A percentile compares a stretch with the other conserved stretches of the same genome.
Evolutionary conservation across 2,329 filamentous ascomycete genomes (phyloP).

Genomic region (Colletotrichum neosansevieriae): DNA sequence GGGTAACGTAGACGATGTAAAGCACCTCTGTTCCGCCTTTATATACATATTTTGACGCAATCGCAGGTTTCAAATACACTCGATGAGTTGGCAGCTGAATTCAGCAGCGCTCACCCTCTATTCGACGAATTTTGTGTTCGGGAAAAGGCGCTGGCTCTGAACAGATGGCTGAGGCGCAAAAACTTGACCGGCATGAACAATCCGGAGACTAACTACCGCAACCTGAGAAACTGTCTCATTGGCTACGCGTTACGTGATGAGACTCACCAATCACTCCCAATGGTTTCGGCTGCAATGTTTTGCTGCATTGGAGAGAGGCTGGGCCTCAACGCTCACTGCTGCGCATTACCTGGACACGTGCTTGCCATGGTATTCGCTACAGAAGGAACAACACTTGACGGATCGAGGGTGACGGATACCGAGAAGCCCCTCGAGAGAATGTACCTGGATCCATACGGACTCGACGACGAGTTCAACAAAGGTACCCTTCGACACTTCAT

Average conservation of each 20-base stretch:
- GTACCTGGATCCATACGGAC: conserved; percentile 87
- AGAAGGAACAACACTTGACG: conserved; percentile 71
- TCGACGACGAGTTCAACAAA: conserved; percentile 73
- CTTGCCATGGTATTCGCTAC: conserved; percentile 80
- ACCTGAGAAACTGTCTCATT: conserved; percentile 88
- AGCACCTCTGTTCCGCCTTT: conserved; percentile 43
- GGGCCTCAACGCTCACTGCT: conserved; percentile 81
- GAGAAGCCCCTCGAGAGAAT: conserved; percentile 62
- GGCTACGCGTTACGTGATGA: conserved; percentile 81
- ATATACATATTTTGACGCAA: conserved; percentile 33
- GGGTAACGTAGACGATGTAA: conserved; percentile 80
- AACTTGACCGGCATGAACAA: conserved; percentile 79
- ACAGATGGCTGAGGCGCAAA: conserved; percentile 75
- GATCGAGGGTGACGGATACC: conserved; percentile 47
- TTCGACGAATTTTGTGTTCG: conserved; percentile 71
- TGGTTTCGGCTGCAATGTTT: conserved; percentile 90
- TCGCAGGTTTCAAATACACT: conserved; percentile 72
- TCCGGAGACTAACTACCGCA: conserved; percentile 77
- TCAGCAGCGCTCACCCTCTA: conserved; percentile 64
- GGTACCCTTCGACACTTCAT: conserved; percentile 70
- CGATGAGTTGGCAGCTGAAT: conserved; percentile 69
- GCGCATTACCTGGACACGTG: conserved; percentile 86
- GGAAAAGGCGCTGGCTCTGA: conserved; percentile 75
- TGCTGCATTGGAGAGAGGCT: conserved; percentile 81
- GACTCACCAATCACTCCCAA: conserved; percentile 83